Percentiles rank a stretch among this genome's conserved stretches.
Evolutionary conservation across 225 moss, liverwort and hornwort genomes (phyloP).

Genomic region (Antitrichia curtipendula): DNA sequence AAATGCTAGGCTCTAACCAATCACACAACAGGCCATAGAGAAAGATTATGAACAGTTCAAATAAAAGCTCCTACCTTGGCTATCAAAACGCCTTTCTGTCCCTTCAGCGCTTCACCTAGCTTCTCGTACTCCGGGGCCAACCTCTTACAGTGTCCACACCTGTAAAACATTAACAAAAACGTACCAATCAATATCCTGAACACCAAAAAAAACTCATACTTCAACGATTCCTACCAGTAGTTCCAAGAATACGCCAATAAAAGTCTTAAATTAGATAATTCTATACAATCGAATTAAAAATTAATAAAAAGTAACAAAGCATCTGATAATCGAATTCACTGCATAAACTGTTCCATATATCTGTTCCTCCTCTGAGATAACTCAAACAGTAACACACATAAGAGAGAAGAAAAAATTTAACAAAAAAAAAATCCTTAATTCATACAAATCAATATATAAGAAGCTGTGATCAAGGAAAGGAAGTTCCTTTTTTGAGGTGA

Average conservation of each 20-base stretch:
- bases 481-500: too few species aligned
- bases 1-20: neutral
- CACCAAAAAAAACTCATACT: neutral
- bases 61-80: slow-evolving; percentile 51
- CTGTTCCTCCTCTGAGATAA: neutral
- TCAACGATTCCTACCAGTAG: neutral
- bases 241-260: neutral
- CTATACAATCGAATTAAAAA: neutral
- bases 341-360: neutral
- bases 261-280: neutral
- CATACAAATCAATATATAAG: neutral
- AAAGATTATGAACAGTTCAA: neutral
- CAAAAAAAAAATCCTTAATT: too few species aligned
- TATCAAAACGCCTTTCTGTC: slow-evolving; percentile 70
- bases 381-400: neutral
- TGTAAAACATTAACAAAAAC: neutral
- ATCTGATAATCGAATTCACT: neutral
- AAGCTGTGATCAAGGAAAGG: neutral
- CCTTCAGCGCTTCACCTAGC: slow-evolving; percentile 68
- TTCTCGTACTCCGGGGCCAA: slow-evolving; percentile 97
- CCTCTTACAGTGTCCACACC: slow-evolving; percentile 99
- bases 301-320: neutral
- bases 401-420: neutral
- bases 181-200: neutral
- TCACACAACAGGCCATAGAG: neutral